A percentile compares a stretch with the other conserved stretches of the same genome.
These are phyloP conservation scores for Colletotrichum orchidophilum DNA, from an alignment of 2,329 filamentous ascomycete species.

Conservation along the genomic window DNA sequence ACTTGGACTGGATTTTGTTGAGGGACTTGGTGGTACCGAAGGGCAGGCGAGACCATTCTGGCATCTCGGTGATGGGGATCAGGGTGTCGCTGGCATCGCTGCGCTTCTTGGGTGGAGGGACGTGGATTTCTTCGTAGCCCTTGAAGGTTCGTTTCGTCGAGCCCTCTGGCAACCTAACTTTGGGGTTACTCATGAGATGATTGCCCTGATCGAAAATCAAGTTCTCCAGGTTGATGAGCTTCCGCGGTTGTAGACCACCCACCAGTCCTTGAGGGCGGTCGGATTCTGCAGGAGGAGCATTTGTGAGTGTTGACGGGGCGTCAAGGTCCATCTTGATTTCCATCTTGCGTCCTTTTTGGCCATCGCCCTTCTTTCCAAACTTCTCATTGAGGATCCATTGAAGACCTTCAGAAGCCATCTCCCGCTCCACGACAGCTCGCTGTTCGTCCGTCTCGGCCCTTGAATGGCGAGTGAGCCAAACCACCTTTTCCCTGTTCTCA, in stretches of 20 bases:
- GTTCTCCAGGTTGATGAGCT: slow-evolving; percentile 93
- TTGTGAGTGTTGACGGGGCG: slow-evolving; percentile 68
- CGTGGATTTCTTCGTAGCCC: slow-evolving; percentile 98
- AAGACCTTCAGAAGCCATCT: slow-evolving; percentile 91
- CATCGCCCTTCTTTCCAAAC: slow-evolving; percentile 73
- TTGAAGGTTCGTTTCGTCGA: slow-evolving; percentile 97
- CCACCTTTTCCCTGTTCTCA: slow-evolving; percentile 90
- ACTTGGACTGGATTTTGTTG: slow-evolving; percentile 95
- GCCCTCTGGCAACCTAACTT: slow-evolving; percentile 90
- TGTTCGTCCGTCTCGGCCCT: slow-evolving; percentile 82
- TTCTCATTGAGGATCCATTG: slow-evolving; percentile 90
- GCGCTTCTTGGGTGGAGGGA: slow-evolving; percentile 90
- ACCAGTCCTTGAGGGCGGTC: slow-evolving; percentile 75
- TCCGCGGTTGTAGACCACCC: slow-evolving; percentile 86
- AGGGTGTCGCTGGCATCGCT: slow-evolving; percentile 82
- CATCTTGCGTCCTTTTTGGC: slow-evolving; percentile 71
- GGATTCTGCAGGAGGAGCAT: slow-evolving; percentile 53
- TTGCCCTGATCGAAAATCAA: slow-evolving; percentile 98
- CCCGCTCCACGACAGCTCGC: slow-evolving; percentile 80
- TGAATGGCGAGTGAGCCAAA: slow-evolving; percentile 92
- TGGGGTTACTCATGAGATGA: slow-evolving; percentile 99
- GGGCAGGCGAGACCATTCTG: slow-evolving; percentile 88
- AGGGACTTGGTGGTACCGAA: slow-evolving; percentile 88
- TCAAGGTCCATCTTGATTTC: slow-evolving; percentile 98
- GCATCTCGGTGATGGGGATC: slow-evolving; percentile 86